Conservation (phyloP, 768 basidiomycete genomes). For the Boletus pseudopeckii region DNA sequence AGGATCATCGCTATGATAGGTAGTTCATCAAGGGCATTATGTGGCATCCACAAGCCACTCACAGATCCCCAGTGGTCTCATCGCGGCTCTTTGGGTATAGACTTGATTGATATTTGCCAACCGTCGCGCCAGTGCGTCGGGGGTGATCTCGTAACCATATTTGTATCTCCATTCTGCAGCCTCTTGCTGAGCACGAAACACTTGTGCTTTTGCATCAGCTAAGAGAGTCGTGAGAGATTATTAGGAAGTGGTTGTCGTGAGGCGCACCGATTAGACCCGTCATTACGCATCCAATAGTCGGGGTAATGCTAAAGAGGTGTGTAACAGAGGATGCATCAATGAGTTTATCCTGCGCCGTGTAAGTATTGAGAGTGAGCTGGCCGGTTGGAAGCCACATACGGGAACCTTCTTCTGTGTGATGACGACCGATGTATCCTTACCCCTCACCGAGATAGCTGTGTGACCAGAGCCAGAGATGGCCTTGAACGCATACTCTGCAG, state of each 20-base stretch:
- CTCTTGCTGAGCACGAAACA: conserved; percentile 79
- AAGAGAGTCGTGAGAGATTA: conserved; percentile 1
- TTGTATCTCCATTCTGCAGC: conserved; percentile 94
- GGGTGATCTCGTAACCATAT: conserved; percentile 97
- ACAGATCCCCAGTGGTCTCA: conserved; percentile 97
- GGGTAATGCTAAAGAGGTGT: conserved; percentile 94
- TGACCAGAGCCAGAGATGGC: conserved; percentile 97
- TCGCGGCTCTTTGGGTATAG: conserved; percentile 94
- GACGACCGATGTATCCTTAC: conserved; percentile 91
- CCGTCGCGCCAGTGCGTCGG: conserved; percentile 90
- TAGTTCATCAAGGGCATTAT: not conserved
- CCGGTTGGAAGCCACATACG: conserved; percentile 46
- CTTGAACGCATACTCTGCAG: conserved; percentile 96
- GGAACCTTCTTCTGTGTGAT: conserved; percentile 99
- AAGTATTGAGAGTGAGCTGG: not conserved
- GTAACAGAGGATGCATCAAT: conserved; percentile 92
- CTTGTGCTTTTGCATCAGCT: conserved; percentile 94
- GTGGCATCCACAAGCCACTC: conserved; percentile 26
- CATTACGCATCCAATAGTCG: conserved; percentile 96
- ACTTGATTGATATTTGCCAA: conserved; percentile 99
- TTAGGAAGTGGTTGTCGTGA: not conserved
- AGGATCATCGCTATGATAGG: conserved; percentile 79
- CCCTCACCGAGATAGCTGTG: conserved; percentile 88
- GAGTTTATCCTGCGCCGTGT: conserved; percentile 78
- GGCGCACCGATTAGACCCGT: conserved; percentile 88